These are phyloP conservation scores for Alternaria incomplexa DNA, from an alignment of 2,329 filamentous ascomycete genomes.

Conservation along the genomic window DNA sequence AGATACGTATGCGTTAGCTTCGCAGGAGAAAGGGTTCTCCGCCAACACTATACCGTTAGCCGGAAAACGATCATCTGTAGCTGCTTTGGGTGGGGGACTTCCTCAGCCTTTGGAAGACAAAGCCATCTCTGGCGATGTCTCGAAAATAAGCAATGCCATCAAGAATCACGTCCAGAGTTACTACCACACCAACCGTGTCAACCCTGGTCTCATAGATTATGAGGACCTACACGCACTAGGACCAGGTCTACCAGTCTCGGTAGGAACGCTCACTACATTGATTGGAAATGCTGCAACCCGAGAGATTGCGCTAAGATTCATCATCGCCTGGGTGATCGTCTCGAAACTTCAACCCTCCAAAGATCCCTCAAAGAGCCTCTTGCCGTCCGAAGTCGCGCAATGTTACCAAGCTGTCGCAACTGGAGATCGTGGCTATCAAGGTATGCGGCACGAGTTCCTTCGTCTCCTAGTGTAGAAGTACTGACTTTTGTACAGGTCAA, in stretches of 20 bases:
- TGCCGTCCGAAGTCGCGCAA: constrained; percentile 34
- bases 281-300: constrained; percentile 34
- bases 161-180: constrained; percentile 48
- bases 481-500: constrained; percentile 17
- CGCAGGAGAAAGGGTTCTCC: constrained; percentile 25
- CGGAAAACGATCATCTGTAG: constrained; percentile 10
- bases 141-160: constrained; percentile 41
- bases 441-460: constrained; percentile 11
- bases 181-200: constrained; percentile 35
- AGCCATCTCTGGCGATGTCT: constrained; percentile 38
- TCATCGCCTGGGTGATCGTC: constrained; percentile 40
- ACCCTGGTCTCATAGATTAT: constrained; percentile 26
- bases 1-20: constrained; percentile 17
- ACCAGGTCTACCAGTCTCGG: constrained; percentile 27
- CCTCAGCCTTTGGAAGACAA: constrained; percentile 45
- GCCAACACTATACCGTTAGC: constrained; percentile 15
- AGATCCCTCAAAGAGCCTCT: constrained; percentile 24
- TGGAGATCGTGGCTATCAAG: constrained; percentile 10
- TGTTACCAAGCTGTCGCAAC: constrained; percentile 27
- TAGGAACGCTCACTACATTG: constrained; percentile 32
- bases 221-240: constrained; percentile 33
- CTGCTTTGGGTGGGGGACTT: constrained; percentile 19
- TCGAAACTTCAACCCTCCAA: constrained; percentile 26
- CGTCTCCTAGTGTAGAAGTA: neutral
- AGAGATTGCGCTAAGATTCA: constrained; percentile 38